These are phyloP conservation scores for Leccinum barrowsii DNA, from an alignment of 768 basidiomycete species.

Conservation along the genomic window DNA sequence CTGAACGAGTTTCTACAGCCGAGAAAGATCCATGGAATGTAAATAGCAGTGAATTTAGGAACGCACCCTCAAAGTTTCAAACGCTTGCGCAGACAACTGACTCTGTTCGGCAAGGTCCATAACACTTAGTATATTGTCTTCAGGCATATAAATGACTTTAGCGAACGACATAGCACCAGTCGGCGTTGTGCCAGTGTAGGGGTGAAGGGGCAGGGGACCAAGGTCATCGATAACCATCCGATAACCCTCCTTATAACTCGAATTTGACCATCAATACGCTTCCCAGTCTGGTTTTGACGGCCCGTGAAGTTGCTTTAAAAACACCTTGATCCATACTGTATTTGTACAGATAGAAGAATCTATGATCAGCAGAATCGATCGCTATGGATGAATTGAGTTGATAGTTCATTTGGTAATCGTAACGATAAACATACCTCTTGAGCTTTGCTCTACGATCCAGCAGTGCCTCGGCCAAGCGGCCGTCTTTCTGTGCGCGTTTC, in stretches of 20 bases:
- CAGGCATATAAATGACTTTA: slow-evolving; percentile 10
- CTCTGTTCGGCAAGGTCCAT: not conserved
- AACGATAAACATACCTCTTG: slow-evolving; percentile 57
- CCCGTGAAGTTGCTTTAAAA: not conserved
- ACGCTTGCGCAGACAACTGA: not conserved
- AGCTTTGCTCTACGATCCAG: slow-evolving; percentile 78
- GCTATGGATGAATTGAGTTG: slow-evolving; percentile 22
- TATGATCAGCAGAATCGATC: slow-evolving; percentile 43
- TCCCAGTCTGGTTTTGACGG: slow-evolving; percentile 2
- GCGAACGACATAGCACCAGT: slow-evolving; percentile 5
- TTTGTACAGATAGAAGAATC: slow-evolving; percentile 9
- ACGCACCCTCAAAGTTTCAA: slow-evolving; percentile 10
- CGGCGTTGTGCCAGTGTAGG: not conserved
- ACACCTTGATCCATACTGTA: slow-evolving; percentile 7
- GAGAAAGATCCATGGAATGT: not conserved
- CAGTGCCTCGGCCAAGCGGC: slow-evolving; percentile 75
- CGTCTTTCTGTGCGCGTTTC: slow-evolving; percentile 74
- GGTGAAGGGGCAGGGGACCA: not conserved
- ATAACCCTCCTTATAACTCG: slow-evolving; percentile 1
- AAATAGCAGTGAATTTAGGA: not conserved
- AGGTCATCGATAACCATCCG: not conserved
- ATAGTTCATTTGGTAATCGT: not conserved
- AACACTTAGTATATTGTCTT: not conserved
- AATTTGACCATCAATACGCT: slow-evolving; percentile 2
- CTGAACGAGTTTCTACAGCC: slow-evolving; percentile 2